Conservation (phyloP, 768 basidiomycete species). For the Kondoa subrosea region DNA sequence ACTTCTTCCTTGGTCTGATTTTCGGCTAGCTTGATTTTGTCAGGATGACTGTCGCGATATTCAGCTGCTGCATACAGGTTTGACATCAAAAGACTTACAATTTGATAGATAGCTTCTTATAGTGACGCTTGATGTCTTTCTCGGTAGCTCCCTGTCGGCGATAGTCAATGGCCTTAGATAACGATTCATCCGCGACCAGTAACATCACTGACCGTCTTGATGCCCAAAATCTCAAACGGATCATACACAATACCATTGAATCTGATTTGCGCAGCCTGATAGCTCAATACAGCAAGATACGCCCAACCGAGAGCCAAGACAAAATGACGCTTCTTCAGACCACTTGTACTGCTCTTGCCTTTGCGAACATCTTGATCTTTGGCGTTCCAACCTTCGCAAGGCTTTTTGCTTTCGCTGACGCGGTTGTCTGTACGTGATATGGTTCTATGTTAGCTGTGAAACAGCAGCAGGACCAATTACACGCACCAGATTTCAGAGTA, state of each 20-base stretch:
- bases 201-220: slow-evolving; percentile 42
- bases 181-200: no score
- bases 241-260: slow-evolving; percentile 62
- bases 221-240: slow-evolving; percentile 83
- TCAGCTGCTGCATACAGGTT: background rate
- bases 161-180: background rate
- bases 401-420: background rate
- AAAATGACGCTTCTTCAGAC: slow-evolving; percentile 38
- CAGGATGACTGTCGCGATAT: slow-evolving; percentile 68
- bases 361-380: slow-evolving; percentile 18
- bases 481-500: slow-evolving; percentile 26
- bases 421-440: background rate
- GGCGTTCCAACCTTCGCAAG: slow-evolving; percentile 22
- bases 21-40: slow-evolving; percentile 69
- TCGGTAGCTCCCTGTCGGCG: slow-evolving; percentile 45
- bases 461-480: slow-evolving; percentile 8
- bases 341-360: slow-evolving; percentile 4
- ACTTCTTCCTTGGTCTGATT: slow-evolving; percentile 77
- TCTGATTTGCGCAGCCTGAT: slow-evolving; percentile 34
- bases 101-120: slow-evolving; percentile 71
- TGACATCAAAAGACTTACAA: slow-evolving; percentile 43
- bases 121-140: slow-evolving; percentile 89
- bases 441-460: background rate
- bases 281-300: slow-evolving; percentile 49
- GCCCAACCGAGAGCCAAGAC: slow-evolving; percentile 58